Percentiles rank a stretch among this genome's conserved stretches.
Conservation (phyloP, 352 stramenopile species). For the Elongisporangium anandrum region DNA sequence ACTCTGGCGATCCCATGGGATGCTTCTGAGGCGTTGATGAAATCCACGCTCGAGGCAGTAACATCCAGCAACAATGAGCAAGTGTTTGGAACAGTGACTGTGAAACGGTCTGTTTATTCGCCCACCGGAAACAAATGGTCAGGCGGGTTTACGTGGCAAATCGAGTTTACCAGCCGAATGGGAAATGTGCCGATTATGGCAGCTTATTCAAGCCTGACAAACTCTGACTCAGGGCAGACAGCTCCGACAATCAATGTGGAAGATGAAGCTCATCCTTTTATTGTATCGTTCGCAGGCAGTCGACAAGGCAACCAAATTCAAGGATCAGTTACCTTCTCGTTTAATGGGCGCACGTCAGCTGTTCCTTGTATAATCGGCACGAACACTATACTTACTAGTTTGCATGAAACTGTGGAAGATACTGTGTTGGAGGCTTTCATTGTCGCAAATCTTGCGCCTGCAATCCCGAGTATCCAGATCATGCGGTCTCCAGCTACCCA, state of each 20-base stretch:
- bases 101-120: conserved; percentile 81
- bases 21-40: conserved; percentile 52
- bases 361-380: conserved; percentile 33
- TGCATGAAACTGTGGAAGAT: conserved; percentile 28
- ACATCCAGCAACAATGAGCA: conserved; percentile 27
- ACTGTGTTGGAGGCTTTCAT: conserved; percentile 38
- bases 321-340: conserved; percentile 74
- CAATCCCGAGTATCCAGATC: conserved; percentile 43
- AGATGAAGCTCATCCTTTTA: conserved; percentile 31
- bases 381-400: conserved; percentile 23
- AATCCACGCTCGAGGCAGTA: conserved; percentile 46
- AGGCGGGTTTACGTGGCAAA: conserved; percentile 91
- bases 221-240: conserved; percentile 13
- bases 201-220: conserved; percentile 16
- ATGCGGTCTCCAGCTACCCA: conserved; percentile 60
- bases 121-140: conserved; percentile 87
- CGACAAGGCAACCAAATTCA: conserved; percentile 89
- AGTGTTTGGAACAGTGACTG: conserved; percentile 84
- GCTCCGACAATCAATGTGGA: conserved; percentile 32
- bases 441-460: conserved; percentile 20
- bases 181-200: conserved; percentile 86
- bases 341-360: conserved; percentile 30
- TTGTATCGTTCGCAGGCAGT: conserved; percentile 55
- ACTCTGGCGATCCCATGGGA: conserved; percentile 69
- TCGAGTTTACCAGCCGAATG: conserved; percentile 86